Evolutionary conservation across 257 asterid species (phyloP).

Genomic region (Gynochthodes officinalis): DNA sequence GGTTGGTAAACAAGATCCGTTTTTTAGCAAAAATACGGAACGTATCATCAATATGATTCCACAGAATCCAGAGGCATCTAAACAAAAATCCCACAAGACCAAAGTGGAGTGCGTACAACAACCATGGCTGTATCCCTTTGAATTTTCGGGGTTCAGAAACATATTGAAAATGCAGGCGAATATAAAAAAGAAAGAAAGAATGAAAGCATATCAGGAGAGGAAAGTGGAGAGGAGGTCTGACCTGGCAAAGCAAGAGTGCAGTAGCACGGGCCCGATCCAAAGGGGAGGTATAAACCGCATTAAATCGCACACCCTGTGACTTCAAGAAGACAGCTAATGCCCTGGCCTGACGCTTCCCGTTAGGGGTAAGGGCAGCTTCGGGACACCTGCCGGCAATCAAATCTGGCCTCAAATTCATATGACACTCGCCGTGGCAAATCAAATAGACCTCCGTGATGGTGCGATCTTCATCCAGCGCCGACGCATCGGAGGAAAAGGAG

Average conservation of each 20-base stretch:
- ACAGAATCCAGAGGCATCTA: too few relatives aligned
- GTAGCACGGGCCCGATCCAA: conserved; percentile 91
- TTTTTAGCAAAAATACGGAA: too few relatives aligned
- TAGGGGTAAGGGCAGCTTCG: conserved; percentile 85
- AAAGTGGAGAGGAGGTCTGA: background rate
- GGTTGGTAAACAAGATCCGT: too few relatives aligned
- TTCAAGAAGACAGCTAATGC: conserved; percentile 84
- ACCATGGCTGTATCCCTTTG: too few relatives aligned
- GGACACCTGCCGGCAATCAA: conserved; percentile 87
- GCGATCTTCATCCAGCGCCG: conserved; percentile 38
- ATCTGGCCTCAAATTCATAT: conserved; percentile 88
- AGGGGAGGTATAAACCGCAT: conserved; percentile 70
- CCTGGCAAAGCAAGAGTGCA: conserved; percentile 80
- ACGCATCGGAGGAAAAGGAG: conserved; percentile 22
- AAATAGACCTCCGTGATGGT: conserved; percentile 65
- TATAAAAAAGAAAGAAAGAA: background rate
- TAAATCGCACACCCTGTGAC: conserved; percentile 75
- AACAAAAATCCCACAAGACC: too few relatives aligned
- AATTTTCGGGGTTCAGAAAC: too few relatives aligned
- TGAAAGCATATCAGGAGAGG: too few relatives aligned
- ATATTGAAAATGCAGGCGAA: background rate
- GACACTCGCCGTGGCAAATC: conserved; percentile 90
- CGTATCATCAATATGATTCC: too few relatives aligned
- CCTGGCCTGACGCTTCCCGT: conserved; percentile 93
- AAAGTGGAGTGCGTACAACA: too few relatives aligned